Evolutionary conservation across 2,329 filamentous ascomycete genomes (phyloP), one percentile per base, ranked within the genome.

Genomic region (Aureobasidium sp.): DNA sequence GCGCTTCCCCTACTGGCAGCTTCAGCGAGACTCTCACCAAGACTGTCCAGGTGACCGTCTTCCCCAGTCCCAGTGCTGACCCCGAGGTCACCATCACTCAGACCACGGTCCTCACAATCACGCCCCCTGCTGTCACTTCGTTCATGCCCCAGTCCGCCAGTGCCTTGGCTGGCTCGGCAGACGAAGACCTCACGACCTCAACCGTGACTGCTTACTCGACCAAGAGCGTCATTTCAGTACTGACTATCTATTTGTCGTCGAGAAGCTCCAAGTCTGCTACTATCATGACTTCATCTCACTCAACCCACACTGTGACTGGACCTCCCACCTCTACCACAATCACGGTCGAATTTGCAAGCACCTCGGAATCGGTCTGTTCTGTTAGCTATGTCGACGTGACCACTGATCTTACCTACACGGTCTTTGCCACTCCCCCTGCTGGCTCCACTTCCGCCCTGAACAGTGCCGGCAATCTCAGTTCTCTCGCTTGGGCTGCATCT

Each of bases 81-180:
- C 58, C 14, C 49, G 25, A 59, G 34, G 32, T 42, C 14, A 59
- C 45, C 8, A 5, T 49, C 11, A 49, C 45, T 8, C 44, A 49
- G 25, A 61, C 62, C 29, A 63, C 54, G 8, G 21, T 55, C 21
- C 2, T 61, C 27, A 59, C 57, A 9, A 34, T 39, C 42, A 49
- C 62, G 4, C 62, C 65, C 32, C 69, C 68, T 25, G 62, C 63
- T 9, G 67, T 66, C 49, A 68, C 67, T n/a, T 64, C 64, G 7
- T 70, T 67, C 9, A 58, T 64, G 3, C 45, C 42, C 13, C 32
- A 47, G 9, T 42, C 45, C 32, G 14, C 36, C n/a, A n/a, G 6
- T 6, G 42, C 32, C 14, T 30, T 34, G 30, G 32, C 36, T 34
- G 44, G 9, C 8, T 9, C 5, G 1, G 41, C 34, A 11, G 44